phyloP scores from a whole-genome alignment of 176 grass and related monocot genomes.

The Cenchrus fungigraminus region DNA sequence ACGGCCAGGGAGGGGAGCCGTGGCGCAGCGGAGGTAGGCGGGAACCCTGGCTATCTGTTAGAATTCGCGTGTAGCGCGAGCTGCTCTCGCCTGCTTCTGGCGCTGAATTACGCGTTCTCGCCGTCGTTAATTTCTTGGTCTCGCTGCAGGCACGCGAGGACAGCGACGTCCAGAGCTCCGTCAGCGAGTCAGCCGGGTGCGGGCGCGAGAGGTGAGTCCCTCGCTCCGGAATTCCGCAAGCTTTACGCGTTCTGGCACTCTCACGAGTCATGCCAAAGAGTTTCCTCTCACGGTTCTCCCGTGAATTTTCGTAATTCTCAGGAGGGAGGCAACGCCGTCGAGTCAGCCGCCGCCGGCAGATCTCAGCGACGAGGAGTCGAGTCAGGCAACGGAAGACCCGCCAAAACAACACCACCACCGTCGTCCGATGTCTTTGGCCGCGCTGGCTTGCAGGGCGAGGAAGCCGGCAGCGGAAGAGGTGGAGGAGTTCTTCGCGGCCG shows the following conservation, averaged over 20 bases:
- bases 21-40: slow-evolving; percentile 40
- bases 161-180: slow-evolving; percentile 44
- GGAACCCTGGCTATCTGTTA: not conserved
- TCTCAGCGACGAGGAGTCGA: slow-evolving; percentile 45
- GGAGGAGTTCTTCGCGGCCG: slow-evolving; percentile 68
- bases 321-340: slow-evolving; percentile 60
- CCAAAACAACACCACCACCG: not conserved
- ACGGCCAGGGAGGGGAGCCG: not conserved
- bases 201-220: not conserved
- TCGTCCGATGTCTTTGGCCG: not conserved
- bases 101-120: slow-evolving; percentile 7
- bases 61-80: not conserved
- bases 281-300: not conserved
- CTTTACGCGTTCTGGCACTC: not conserved
- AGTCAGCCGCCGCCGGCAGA: slow-evolving; percentile 44
- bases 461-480: slow-evolving; percentile 61
- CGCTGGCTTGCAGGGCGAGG: not conserved
- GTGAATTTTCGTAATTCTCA: slow-evolving; percentile 37
- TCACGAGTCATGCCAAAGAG: too few relatives aligned
- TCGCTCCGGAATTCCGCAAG: not conserved
- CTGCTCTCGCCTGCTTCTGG: not conserved
- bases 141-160: slow-evolving; percentile 32
- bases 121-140: not conserved
- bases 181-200: slow-evolving; percentile 31
- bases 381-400: not conserved